Conservation (phyloP, 805 yeast species). For the Candida nonsorbophila region DNA sequence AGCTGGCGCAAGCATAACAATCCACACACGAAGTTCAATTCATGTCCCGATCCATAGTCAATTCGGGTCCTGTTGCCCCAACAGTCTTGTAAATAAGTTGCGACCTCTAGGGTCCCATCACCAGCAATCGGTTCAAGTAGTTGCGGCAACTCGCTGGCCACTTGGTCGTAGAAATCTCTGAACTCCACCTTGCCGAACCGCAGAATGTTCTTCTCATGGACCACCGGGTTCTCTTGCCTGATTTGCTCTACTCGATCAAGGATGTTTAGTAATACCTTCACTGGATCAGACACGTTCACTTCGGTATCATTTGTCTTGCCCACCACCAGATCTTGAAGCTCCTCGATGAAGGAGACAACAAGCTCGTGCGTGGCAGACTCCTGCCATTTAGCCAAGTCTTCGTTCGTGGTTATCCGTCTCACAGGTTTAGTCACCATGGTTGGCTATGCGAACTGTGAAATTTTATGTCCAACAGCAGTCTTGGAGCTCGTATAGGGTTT, state of each 20-base stretch:
- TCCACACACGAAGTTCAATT: constrained; percentile 72
- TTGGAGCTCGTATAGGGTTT: constrained; percentile 1
- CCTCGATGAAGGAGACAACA: constrained; percentile 49
- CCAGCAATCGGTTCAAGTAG: constrained; percentile 13
- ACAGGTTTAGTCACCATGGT: constrained; percentile 1
- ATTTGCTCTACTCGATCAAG: constrained; percentile 43
- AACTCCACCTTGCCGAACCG: constrained; percentile 93
- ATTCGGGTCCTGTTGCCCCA: constrained; percentile 85
- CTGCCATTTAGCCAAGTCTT: constrained; percentile 62
- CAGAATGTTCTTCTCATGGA: constrained; percentile 54
- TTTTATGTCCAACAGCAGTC: not conserved
- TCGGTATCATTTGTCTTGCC: constrained; percentile 53
- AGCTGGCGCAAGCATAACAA: constrained; percentile 51
- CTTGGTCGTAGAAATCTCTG: constrained; percentile 70
- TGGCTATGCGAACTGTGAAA: not conserved
- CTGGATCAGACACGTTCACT: constrained; percentile 28
- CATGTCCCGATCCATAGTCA: constrained; percentile 98
- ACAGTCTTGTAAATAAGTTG: constrained; percentile 58
- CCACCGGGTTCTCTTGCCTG: constrained; percentile 61
- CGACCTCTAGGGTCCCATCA: constrained; percentile 35
- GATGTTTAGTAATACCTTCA: constrained; percentile 24
- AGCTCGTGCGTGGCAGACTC: constrained; percentile 44
- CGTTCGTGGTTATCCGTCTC: constrained; percentile 43
- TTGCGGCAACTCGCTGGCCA: constrained; percentile 19
- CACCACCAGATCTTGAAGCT: constrained; percentile 57